Evolutionary conservation across 331 rosid species (phyloP).

Genomic region (Arachis monticola): DNA sequence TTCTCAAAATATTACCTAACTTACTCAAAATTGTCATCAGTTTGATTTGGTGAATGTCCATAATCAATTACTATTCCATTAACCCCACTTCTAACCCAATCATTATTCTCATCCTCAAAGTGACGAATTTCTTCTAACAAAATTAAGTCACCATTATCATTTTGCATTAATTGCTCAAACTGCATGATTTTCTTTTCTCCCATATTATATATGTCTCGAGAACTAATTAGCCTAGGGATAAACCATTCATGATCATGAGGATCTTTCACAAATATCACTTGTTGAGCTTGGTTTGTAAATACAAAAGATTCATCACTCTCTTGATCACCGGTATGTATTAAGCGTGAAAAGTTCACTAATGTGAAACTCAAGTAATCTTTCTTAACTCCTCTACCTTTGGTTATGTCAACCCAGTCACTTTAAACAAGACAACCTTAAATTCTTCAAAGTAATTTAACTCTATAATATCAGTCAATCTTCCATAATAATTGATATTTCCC

Average conservation of each 20-base stretch:
- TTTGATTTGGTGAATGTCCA: background rate
- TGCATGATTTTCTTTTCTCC: background rate
- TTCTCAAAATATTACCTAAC: too few relatives aligned
- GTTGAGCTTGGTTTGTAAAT: background rate
- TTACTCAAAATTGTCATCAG: too few relatives aligned
- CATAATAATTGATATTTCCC: background rate
- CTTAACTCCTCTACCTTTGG: background rate
- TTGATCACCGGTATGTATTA: background rate
- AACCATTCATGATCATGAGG: too few relatives aligned
- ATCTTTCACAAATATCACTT: too few relatives aligned
- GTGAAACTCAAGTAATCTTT: constrained; percentile 4
- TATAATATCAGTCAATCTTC: constrained; percentile 7
- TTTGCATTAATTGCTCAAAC: background rate
- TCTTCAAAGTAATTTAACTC: background rate
- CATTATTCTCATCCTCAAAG: too few relatives aligned
- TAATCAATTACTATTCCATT: background rate
- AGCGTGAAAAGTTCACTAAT: constrained; percentile 13
- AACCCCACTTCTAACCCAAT: too few relatives aligned
- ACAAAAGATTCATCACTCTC: background rate
- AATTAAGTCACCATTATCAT: too few relatives aligned
- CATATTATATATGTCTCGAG: too few relatives aligned
- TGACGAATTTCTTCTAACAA: too few relatives aligned
- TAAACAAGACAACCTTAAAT: constrained; percentile 6
- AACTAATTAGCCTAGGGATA: too few relatives aligned
- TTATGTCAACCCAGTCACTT: constrained; percentile 6